Base-by-base conservation (phyloP, 2,329 filamentous ascomycete species). In the Verticillium nonalfalfae region DNA sequence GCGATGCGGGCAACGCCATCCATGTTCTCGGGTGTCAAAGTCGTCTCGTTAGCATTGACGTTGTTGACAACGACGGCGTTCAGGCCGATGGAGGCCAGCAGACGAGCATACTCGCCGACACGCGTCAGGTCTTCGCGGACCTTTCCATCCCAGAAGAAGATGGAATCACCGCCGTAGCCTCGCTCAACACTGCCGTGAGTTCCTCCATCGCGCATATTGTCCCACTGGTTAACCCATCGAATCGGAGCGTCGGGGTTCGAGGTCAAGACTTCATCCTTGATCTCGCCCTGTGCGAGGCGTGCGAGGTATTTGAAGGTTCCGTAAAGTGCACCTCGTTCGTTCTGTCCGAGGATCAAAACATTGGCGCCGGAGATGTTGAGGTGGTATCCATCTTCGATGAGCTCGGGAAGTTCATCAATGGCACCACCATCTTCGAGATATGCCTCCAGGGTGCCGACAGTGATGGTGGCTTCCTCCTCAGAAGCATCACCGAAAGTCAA, bases 141-240 rank as follows among this genome's bases (percentile, higher is more conserved):
- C 10, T 71, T 69, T 57, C 83, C 85, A 59, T 85, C 74, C 56
- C 77, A 73, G 72, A 90, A 91, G 74, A 90, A 91, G 60, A 90
- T 88, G 0, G 87, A 90, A 0, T 79, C 74, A 0, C 89, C 88
- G 3, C 79, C 88, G 66, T 88, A 91, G 18, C 88, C 88, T 59
- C 88, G 78, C 70, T 90, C 88, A 55, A 91, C 85, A 50, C 80
- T 85, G 13, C 87, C 73, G 34, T 66, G 65, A 15, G 62, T 66
- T 11, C 34, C 35, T 35, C 62, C 62, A 13, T 60, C 60, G 62
- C 88, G 82, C 70, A 90, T 76, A 65, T 91, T 90, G 69, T 91
- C 87, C 88, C 88, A 91, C 65, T 91, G 83, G 68, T 91, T 90
- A 0, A 85, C 81, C 88, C 88, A 90, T 65, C 88, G 80, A 52